These are phyloP conservation scores for Claviceps quebecensis DNA, from an alignment of 2,329 filamentous ascomycete genomes.

Conservation along the genomic window DNA sequence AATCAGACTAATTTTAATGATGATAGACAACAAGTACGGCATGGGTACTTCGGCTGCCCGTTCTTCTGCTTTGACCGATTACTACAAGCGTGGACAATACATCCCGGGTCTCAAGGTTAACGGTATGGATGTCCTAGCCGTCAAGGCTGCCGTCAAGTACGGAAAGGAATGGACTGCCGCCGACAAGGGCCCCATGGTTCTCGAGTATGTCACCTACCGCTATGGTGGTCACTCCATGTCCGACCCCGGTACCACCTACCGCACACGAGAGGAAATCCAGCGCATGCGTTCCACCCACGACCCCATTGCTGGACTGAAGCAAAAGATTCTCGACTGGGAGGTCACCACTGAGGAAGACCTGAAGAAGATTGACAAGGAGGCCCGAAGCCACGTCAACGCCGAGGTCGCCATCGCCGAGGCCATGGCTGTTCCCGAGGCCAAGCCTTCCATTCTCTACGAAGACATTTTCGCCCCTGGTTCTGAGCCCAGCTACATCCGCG, in stretches of 20 bases:
- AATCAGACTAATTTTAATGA: background rate
- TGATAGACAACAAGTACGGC: conserved; percentile 95
- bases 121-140: conserved; percentile 96
- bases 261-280: conserved; percentile 97
- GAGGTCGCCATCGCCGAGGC: conserved; percentile 85
- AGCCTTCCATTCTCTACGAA: conserved; percentile 76
- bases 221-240: conserved; percentile 99
- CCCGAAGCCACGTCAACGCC: conserved; percentile 68
- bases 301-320: conserved; percentile 93
- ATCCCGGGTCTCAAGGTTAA: conserved; percentile 99
- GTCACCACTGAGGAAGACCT: conserved; percentile 88
- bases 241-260: conserved; percentile 97
- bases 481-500: conserved; percentile 79
- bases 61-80: conserved; percentile 91
- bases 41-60: conserved; percentile 96
- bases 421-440: conserved; percentile 70
- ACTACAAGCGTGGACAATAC: conserved; percentile 99
- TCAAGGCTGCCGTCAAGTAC: conserved; percentile 91
- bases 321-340: conserved; percentile 93
- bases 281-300: conserved; percentile 99
- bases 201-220: conserved; percentile 98
- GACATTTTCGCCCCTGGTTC: conserved; percentile 86
- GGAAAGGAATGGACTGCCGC: conserved; percentile 73
- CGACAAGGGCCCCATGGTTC: conserved; percentile 85
- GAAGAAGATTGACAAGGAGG: conserved; percentile 91